phyloP scores from a whole-genome alignment of 306 rosid species.

The Prunus salicina region DNA sequence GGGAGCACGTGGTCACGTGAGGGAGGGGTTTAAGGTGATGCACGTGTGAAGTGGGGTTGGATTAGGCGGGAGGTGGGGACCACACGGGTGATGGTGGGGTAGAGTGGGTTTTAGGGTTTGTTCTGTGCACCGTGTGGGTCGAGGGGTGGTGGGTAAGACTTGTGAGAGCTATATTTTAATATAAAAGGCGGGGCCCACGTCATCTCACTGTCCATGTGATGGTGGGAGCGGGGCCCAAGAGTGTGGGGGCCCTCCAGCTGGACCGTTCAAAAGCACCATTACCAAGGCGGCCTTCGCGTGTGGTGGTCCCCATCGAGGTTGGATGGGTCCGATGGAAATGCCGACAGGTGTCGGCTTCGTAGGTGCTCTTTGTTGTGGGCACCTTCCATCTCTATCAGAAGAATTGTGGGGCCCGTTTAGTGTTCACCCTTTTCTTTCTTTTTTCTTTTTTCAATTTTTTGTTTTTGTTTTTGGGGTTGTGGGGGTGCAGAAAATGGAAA shows the following conservation, averaged over 20 bases:
- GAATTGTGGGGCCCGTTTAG: not conserved
- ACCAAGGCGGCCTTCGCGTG: slow-evolving; percentile 17
- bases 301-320: slow-evolving; percentile 19
- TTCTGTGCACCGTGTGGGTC: slow-evolving; percentile 30
- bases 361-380: not conserved
- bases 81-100: slow-evolving; percentile 14
- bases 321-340: slow-evolving; percentile 13
- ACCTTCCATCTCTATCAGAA: no score
- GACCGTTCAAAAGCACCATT: slow-evolving; percentile 13
- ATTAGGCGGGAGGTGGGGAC: slow-evolving; percentile 28
- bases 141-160: not conserved
- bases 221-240: slow-evolving; percentile 34
- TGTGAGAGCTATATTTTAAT: not conserved
- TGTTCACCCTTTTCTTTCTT: not conserved
- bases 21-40: slow-evolving; percentile 11
- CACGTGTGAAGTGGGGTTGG: slow-evolving; percentile 43
- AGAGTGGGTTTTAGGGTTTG: not conserved
- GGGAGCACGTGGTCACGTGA: slow-evolving; percentile 68
- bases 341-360: not conserved
- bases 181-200: not conserved
- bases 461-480: not conserved
- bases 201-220: slow-evolving; percentile 21
- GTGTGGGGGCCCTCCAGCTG: slow-evolving; percentile 8
- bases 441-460: not conserved
- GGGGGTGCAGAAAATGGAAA: not conserved